phyloP scores from a whole-genome alignment of 805 yeast genomes.

The Osmozyma mogii region DNA sequence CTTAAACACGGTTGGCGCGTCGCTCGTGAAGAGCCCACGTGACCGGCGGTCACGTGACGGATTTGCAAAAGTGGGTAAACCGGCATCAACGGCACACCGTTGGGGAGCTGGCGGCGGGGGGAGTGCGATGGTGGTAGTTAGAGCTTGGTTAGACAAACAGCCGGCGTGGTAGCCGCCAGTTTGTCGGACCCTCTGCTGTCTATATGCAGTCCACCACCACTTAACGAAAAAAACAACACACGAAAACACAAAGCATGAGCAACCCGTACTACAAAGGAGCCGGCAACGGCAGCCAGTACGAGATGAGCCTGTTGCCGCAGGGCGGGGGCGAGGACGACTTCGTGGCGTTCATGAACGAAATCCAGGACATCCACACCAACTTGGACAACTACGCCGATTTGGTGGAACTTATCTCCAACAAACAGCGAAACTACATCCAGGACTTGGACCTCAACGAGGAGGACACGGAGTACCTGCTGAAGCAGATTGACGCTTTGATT shows the following conservation, averaged over 20 bases:
- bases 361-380: constrained; percentile 55
- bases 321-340: constrained; percentile 41
- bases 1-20: too few relatives aligned
- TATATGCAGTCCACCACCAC: background rate
- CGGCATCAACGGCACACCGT: background rate
- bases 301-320: constrained; percentile 13
- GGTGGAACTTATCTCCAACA: constrained; percentile 59
- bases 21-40: too few relatives aligned
- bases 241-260: constrained; percentile 17
- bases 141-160: constrained; percentile 1
- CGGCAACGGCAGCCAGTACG: constrained; percentile 8
- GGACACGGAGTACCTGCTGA: constrained; percentile 53
- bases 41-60: too few relatives aligned
- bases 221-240: background rate
- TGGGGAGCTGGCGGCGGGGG: background rate
- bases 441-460: constrained; percentile 62
- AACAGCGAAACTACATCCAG: constrained; percentile 63
- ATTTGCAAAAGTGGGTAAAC: too few relatives aligned
- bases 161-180: background rate
- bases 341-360: constrained; percentile 57
- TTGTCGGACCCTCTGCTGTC: background rate
- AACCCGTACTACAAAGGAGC: constrained; percentile 21
- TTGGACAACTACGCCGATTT: constrained; percentile 64
- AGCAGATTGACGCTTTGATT: constrained; percentile 68
- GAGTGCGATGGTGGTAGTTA: constrained; percentile 1